A percentile compares a stretch with the other conserved stretches of the same genome.
Conservation (phyloP, 2,329 filamentous ascomycete species). For the Metarhizium guizhouense region DNA sequence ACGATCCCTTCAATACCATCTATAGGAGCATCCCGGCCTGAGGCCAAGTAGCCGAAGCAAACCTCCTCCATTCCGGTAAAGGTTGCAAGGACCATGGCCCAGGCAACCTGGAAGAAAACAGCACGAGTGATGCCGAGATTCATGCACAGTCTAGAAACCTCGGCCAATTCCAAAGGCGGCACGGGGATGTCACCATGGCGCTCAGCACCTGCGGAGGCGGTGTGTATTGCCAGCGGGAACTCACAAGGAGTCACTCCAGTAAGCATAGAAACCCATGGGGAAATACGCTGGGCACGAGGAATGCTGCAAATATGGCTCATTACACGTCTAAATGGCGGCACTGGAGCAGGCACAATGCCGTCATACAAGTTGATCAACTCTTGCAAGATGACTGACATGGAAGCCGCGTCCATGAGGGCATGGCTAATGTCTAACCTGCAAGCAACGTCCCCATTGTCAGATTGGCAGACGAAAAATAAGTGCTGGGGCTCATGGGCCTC, state of each 20-base stretch:
- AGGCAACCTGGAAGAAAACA: slow-evolving; percentile 31
- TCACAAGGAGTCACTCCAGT: slow-evolving; percentile 2
- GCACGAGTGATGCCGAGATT: slow-evolving; percentile 8
- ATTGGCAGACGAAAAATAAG: slow-evolving; percentile 9
- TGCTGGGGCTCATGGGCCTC: slow-evolving; percentile 6
- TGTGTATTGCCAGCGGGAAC: neutral
- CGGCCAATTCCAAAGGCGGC: neutral
- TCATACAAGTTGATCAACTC: slow-evolving; percentile 20
- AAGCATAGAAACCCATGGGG: neutral
- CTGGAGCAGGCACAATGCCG: neutral
- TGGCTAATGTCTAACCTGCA: slow-evolving; percentile 23
- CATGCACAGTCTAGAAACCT: neutral
- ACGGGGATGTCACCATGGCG: neutral
- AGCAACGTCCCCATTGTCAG: slow-evolving; percentile 10
- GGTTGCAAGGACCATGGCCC: slow-evolving; percentile 28
- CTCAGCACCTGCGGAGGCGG: neutral
- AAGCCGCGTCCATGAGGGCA: slow-evolving; percentile 20
- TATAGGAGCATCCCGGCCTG: slow-evolving; percentile 40
- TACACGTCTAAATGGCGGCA: neutral
- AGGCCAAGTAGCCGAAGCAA: slow-evolving; percentile 42
- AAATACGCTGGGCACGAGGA: neutral
- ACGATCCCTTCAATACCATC: slow-evolving; percentile 35
- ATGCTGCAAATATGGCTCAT: neutral
- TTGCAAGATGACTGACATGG: slow-evolving; percentile 17
- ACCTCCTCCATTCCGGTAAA: slow-evolving; percentile 37